phyloP scores from a whole-genome alignment of 169 alveolate species.

The Plasmodium gonderi region DNA sequence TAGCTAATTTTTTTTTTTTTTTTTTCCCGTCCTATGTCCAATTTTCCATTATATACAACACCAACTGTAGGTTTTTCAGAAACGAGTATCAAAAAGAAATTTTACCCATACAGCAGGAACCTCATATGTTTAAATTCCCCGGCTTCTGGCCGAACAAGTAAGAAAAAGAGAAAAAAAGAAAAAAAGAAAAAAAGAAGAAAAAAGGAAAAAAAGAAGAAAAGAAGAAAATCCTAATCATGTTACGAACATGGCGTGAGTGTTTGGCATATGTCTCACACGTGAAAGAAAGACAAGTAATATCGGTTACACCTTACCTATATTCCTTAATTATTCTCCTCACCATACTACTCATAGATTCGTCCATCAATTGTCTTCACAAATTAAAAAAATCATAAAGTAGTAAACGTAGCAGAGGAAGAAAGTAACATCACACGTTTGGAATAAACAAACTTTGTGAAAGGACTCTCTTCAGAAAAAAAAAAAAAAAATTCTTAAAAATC shows the following conservation, averaged over 20 bases:
- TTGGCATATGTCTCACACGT: neutral
- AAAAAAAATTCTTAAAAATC: neutral
- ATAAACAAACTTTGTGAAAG: neutral
- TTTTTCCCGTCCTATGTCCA: too few relatives aligned
- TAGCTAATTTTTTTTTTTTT: neutral
- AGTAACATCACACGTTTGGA: neutral
- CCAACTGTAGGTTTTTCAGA: conserved; percentile 37
- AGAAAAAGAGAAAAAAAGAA: neutral
- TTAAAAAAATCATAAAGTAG: conserved; percentile 47
- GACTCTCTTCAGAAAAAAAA: neutral
- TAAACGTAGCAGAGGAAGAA: neutral
- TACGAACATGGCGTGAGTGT: neutral
- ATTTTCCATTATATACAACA: neutral
- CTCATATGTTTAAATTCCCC: conserved; percentile 73
- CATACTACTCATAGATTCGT: conserved; percentile 46
- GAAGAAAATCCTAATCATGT: neutral
- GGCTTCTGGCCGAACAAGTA: conserved; percentile 85
- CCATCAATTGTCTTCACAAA: conserved; percentile 45
- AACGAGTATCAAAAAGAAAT: conserved; percentile 27
- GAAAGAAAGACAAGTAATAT: neutral
- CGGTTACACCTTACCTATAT: neutral
- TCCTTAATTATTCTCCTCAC: neutral
- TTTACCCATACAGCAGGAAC: conserved; percentile 52
- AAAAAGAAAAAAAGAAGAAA: neutral
- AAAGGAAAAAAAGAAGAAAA: neutral